Evolutionary conservation across 78 protist species (phyloP).

Genomic region (Dictyostelium brefeldianum): DNA sequence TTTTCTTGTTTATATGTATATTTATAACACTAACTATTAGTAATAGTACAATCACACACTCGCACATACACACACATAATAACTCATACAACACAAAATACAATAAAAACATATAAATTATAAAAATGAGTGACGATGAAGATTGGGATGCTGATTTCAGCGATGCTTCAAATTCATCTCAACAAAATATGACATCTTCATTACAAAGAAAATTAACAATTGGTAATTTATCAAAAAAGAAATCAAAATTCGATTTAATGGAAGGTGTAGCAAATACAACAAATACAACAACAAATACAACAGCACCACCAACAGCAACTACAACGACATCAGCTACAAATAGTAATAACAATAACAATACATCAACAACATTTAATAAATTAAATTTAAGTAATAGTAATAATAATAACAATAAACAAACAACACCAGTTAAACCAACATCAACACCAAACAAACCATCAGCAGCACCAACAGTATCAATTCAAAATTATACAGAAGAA

Average conservation of each 20-base stretch:
- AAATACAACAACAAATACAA: background rate
- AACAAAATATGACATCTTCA: constrained; percentile 1
- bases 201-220: constrained; percentile 73
- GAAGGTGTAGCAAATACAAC: background rate
- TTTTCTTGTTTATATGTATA: too few relatives aligned
- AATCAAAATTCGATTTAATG: constrained; percentile 24
- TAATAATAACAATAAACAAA: background rate
- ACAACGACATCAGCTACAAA: background rate
- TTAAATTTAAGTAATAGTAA: background rate
- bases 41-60: too few relatives aligned
- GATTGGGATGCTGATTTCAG: constrained; percentile 80
- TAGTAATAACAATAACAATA: constrained; percentile 15
- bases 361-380: background rate
- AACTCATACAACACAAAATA: too few relatives aligned
- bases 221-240: constrained; percentile 64
- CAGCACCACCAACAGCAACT: background rate
- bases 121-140: constrained; percentile 72
- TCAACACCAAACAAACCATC: background rate
- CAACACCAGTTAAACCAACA: background rate
- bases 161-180: background rate
- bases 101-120: background rate
- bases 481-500: constrained; percentile 16
- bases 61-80: too few relatives aligned
- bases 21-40: too few relatives aligned
- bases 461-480: background rate